Conservation (phyloP, 768 basidiomycete genomes). For the Leccinum boreale region DNA sequence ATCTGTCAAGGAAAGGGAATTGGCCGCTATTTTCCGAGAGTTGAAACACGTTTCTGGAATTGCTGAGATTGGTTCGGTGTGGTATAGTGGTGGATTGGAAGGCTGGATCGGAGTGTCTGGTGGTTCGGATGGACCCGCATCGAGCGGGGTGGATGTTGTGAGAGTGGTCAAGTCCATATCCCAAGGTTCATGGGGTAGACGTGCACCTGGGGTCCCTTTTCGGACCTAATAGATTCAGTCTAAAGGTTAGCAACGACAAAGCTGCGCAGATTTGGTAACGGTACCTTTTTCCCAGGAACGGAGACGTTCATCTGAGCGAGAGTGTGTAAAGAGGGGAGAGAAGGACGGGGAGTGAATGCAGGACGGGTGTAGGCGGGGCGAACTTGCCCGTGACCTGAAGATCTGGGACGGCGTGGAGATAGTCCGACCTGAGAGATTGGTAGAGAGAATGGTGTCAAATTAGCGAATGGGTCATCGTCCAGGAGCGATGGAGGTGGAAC, state of each 20-base stretch:
- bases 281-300: constrained; percentile 36
- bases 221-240: constrained; percentile 28
- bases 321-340: constrained; percentile 39
- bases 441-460: constrained; percentile 34
- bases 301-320: constrained; percentile 36
- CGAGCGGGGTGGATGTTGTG: background rate
- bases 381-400: constrained; percentile 32
- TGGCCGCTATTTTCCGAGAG: constrained; percentile 6
- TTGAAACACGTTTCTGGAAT: constrained; percentile 5
- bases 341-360: constrained; percentile 40
- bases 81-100: background rate
- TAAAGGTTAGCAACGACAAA: background rate
- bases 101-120: background rate
- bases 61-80: background rate
- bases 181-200: constrained; percentile 43
- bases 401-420: constrained; percentile 22
- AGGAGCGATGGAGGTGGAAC: constrained; percentile 33
- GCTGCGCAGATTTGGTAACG: background rate
- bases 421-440: too few species aligned
- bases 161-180: constrained; percentile 19
- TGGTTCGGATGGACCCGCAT: background rate
- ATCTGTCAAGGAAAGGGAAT: constrained; percentile 11
- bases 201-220: constrained; percentile 42
- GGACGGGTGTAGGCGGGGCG: constrained; percentile 42
- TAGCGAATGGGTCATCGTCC: constrained; percentile 76